phyloP scores from a whole-genome alignment of 176 grass and related monocot species.

The Saccharum officinarum region DNA sequence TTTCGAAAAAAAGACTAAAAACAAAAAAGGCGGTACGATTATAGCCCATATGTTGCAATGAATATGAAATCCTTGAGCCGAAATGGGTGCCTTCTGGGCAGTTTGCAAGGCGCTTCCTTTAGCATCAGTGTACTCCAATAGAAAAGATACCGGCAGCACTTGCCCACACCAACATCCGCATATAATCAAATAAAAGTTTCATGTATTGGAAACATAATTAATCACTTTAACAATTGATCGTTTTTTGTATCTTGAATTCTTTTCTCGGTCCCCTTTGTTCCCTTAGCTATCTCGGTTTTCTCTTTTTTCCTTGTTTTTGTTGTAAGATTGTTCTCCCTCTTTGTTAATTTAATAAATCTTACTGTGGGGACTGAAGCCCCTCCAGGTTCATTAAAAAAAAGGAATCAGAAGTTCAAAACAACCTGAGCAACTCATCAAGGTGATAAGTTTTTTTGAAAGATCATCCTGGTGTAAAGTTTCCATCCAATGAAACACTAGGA shows the following conservation, averaged over 20 bases:
- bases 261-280: too few relatives aligned
- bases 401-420: constrained; percentile 20
- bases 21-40: too few relatives aligned
- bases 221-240: not conserved
- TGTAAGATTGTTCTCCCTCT: too few relatives aligned
- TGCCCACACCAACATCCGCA: not conserved
- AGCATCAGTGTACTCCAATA: constrained; percentile 88
- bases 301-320: too few relatives aligned
- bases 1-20: too few relatives aligned
- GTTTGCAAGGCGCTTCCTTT: constrained; percentile 90
- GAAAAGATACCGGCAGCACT: constrained; percentile 72
- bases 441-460: not conserved
- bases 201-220: constrained; percentile 19
- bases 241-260: too few relatives aligned
- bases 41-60: constrained; percentile 83
- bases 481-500: constrained; percentile 79
- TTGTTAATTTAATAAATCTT: too few relatives aligned
- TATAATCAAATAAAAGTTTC: constrained; percentile 39
- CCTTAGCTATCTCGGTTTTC: too few relatives aligned
- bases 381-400: not conserved
- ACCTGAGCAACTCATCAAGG: constrained; percentile 53
- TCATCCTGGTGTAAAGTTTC: constrained; percentile 78
- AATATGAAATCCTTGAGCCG: constrained; percentile 76
- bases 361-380: too few relatives aligned
- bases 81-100: constrained; percentile 70